Conservation (phyloP, 768 basidiomycete genomes). For the Tricholoma saponaceum region DNA sequence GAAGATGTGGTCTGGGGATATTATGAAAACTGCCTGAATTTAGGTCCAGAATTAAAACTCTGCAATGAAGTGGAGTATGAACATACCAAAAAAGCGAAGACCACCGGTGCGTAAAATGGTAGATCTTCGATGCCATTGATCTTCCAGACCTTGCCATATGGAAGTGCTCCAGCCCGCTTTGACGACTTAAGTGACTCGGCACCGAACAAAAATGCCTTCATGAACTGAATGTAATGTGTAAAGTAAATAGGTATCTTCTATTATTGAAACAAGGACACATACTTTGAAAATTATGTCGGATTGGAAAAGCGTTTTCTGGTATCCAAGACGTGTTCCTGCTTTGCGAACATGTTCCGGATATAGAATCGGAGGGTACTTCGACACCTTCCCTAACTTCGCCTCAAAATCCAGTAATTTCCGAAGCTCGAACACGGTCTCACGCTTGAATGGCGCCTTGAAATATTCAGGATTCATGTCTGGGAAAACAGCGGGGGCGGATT, state of each 20-base stretch:
- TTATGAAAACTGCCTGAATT: not conserved
- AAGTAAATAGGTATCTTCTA: too few species aligned
- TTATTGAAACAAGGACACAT: not conserved
- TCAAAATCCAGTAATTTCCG: not conserved
- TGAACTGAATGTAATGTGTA: not conserved
- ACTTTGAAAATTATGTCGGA: not conserved
- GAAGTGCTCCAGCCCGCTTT: not conserved
- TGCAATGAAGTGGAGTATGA: not conserved
- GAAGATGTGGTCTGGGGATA: not conserved
- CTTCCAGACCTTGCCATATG: not conserved
- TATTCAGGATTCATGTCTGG: not conserved
- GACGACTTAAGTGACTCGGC: not conserved
- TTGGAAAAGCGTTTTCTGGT: not conserved
- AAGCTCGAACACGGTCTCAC: not conserved
- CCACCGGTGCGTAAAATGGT: not conserved
- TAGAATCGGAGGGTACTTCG: not conserved
- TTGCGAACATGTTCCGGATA: not conserved
- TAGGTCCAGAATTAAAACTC: not conserved
- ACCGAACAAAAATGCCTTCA: not conserved
- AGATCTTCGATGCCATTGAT: not conserved
- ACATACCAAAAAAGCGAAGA: not conserved
- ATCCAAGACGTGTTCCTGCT: not conserved
- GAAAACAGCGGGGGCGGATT: not conserved
- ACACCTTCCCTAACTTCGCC: not conserved
- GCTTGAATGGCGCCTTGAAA: not conserved